Evolutionary conservation across 768 basidiomycete species (phyloP), one percentile per base, ranked within the genome.

Genomic region (Naganishia vaughanmartiniae): DNA sequence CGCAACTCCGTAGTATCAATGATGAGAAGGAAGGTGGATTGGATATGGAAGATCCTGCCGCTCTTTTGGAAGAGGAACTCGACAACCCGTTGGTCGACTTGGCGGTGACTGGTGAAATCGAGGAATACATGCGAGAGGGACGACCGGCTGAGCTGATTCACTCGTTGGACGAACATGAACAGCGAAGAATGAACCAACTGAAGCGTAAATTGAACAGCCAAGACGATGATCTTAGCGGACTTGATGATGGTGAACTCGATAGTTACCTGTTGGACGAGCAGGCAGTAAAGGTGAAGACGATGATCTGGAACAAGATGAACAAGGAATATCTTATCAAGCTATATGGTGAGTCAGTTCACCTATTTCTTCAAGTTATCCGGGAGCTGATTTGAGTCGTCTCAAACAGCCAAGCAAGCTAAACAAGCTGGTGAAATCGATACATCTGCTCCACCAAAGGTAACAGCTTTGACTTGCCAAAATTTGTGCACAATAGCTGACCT

Each of bases 241-340:
- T 97, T n/a, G 89, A 96, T 80, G 93, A 97, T 76, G 91, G 89
- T 6, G 93, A 97, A 78, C 84, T 96, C 53, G 89, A 95, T 78
- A 84, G 83, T 30, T 81, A 82, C 70, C 90, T 96, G 77, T 81
- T 93, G 28, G 87, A 85, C 10, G 89, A 89, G 42, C 89, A 89
- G 28, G 93, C 95, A 80, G 89, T 91, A 4, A 87, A 84, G 78
- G 84, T 92, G 76, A 97, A 91, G 80, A 91, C 92, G 79, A 87
- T 91, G 14, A 87, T 96, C 0, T 97, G 93, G 93, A 92, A 94
- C 57, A 92, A 94, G 82, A 84, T 92, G 76, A 96, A 96, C 79
- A 86, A 86, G 74, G 93, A 96, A 36, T 97, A 95, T 79, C 82
- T 97, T 42, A 90, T 93, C 78, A 88, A 89, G 19, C 84, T 94